Base-by-base conservation (phyloP, 2,329 filamentous ascomycete species). In the Emergomyces pasteurianus region DNA sequence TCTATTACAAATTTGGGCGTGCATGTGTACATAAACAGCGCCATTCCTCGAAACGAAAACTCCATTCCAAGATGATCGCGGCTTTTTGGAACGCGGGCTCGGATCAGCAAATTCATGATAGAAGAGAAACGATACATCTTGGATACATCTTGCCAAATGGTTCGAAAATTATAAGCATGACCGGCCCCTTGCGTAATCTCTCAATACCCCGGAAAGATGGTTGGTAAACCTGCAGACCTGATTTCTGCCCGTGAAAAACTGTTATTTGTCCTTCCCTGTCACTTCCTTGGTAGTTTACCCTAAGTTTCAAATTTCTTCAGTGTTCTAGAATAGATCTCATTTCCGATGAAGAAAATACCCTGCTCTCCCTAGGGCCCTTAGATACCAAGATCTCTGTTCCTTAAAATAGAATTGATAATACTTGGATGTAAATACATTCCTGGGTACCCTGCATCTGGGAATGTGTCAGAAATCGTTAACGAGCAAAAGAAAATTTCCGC, bases 321-420 rank as follows among this genome's bases (percentile, higher is more conserved):
- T 46, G 23, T 57, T 34, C 55, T 31, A 34, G 40, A 57, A 46
- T 23, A 57, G 31, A 55, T 55, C 21, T 55, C 52, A 55, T 55
- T 34, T 57, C 55, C 55, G 23, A 21, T 31, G 40, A 23, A 57
- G n/a, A n/a, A 21, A 36, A 57, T 46, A 18, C 38, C 38, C 40
- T 57, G 36, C 54, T 42, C 53, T 21, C 43, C 55, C 26, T 53
- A 31, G 31, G n/a, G 26, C 49, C 49, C 31, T 36, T 3, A 10
- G 16, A 21, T 47, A 26, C 28, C 28, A 1, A 21, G 36, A 57
- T 57, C 40, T 8, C 5, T 6, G 9, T 3, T n/a, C 26, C 55
- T 57, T 57, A 31, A 57, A 57, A 57, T 57, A 57, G 38, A 46
- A 46, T 21, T n/a, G n/a, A n/a, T n/a, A n/a, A n/a, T n/a, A n/a